A percentile compares a stretch with the other conserved stretches of the same genome.
Conservation (phyloP, 2,329 filamentous ascomycete genomes). For the Pseudogymnoascus sp. region DNA sequence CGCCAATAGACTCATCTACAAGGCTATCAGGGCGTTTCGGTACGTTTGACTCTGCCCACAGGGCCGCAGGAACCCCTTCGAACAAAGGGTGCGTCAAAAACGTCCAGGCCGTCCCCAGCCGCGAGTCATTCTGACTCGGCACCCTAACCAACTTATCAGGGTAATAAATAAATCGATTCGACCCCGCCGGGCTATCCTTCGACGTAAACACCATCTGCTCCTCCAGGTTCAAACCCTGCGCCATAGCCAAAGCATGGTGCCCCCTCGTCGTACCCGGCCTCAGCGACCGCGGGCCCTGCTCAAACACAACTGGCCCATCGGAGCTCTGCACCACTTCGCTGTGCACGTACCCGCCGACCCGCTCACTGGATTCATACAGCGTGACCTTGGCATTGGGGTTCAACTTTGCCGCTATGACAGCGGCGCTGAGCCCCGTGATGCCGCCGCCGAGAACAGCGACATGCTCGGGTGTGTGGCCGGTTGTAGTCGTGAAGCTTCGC, state of each 20-base stretch:
- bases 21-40: conserved; percentile 29
- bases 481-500: not conserved
- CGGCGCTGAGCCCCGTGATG: conserved; percentile 72
- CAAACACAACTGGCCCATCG: conserved; percentile 64
- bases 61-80: conserved; percentile 30
- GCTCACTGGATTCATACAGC: conserved; percentile 65
- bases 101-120: conserved; percentile 28
- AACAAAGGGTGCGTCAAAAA: conserved; percentile 51
- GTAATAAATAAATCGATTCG: conserved; percentile 79
- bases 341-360: conserved; percentile 78
- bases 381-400: conserved; percentile 67
- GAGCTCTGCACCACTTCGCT: conserved; percentile 55
- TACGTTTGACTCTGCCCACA: conserved; percentile 28
- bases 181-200: conserved; percentile 43
- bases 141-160: conserved; percentile 69
- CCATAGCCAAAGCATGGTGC: conserved; percentile 20
- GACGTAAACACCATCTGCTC: conserved; percentile 49
- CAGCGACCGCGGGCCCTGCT: conserved; percentile 64
- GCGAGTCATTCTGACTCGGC: conserved; percentile 37
- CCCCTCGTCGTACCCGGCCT: conserved; percentile 20
- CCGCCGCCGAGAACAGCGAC: conserved; percentile 73
- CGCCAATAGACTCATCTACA: conserved; percentile 64
- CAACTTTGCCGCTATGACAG: conserved; percentile 66
- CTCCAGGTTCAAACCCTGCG: conserved; percentile 45
- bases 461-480: not conserved